Conservation (phyloP, 1,284 basidiomycete species). For the Agroathelia rolfsii region DNA sequence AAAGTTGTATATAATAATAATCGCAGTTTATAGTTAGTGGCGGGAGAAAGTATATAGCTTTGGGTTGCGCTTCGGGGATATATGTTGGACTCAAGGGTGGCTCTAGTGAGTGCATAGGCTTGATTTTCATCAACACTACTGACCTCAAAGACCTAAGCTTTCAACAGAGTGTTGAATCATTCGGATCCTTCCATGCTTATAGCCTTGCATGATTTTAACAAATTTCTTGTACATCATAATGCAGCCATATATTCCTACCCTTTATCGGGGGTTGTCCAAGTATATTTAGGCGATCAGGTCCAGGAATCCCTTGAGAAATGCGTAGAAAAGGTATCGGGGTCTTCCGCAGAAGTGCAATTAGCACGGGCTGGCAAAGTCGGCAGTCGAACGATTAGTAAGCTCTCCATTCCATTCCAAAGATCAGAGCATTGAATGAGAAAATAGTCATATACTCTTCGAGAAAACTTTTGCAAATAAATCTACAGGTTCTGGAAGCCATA, state of each 20-base stretch:
- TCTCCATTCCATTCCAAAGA: neutral
- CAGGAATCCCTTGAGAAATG: conserved; percentile 39
- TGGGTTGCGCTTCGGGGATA: conserved; percentile 56
- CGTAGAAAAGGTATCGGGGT: conserved; percentile 44
- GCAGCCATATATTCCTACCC: conserved; percentile 53
- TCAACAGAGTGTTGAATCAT: conserved; percentile 40
- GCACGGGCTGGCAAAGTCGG: conserved; percentile 45
- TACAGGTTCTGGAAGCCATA: conserved; percentile 38
- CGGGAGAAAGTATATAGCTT: conserved; percentile 45
- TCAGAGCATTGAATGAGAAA: neutral
- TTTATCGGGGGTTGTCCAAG: conserved; percentile 54
- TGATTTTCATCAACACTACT: conserved; percentile 1
- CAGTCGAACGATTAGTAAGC: conserved; percentile 42
- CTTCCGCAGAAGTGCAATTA: conserved; percentile 43
- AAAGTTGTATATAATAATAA: conserved; percentile 5
- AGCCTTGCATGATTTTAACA: conserved; percentile 51
- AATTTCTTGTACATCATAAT: conserved; percentile 54
- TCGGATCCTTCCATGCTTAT: conserved; percentile 41
- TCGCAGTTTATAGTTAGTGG: conserved; percentile 28
- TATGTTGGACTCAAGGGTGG: conserved; percentile 47
- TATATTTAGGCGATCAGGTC: conserved; percentile 38
- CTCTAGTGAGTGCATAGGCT: conserved; percentile 29
- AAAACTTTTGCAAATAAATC: conserved; percentile 38
- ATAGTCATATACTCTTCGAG: conserved; percentile 63
- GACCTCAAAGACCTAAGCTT: conserved; percentile 31